Percentiles rank a stretch among this genome's conserved stretches.
These are phyloP conservation scores for Curvularia verruculosa DNA, from an alignment of 2,329 filamentous ascomycete genomes.

Conservation along the genomic window DNA sequence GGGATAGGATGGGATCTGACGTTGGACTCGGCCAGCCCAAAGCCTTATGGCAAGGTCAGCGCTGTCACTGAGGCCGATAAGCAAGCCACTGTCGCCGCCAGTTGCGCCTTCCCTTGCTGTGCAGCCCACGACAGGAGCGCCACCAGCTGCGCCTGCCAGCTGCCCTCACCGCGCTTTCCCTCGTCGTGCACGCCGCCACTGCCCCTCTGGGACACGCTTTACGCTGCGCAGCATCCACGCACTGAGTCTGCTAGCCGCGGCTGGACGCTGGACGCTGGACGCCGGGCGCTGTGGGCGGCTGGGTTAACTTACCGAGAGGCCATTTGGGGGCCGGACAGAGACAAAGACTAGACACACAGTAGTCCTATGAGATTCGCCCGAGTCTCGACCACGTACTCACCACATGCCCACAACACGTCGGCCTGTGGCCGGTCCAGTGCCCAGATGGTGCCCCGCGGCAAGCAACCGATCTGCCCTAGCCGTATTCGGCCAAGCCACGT, in stretches of 20 bases:
- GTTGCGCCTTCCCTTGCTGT: not conserved
- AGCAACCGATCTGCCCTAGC: constrained; percentile 3
- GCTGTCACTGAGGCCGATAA: too few species aligned
- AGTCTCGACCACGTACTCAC: constrained; percentile 1
- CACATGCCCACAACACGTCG: not conserved
- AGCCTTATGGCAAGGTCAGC: constrained; percentile 8
- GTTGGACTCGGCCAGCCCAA: constrained; percentile 10
- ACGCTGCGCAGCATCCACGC: not conserved
- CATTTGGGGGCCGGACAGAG: too few species aligned
- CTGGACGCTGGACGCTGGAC: constrained; percentile 2
- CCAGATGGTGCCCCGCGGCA: not conserved
- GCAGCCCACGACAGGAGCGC: not conserved
- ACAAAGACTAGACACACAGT: not conserved
- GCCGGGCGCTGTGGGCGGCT: constrained; percentile 2
- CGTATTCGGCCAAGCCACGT: not conserved
- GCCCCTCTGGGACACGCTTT: not conserved
- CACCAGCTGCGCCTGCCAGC: not conserved
- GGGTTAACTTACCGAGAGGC: not conserved
- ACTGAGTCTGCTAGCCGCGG: not conserved
- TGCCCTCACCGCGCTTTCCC: constrained; percentile 8
- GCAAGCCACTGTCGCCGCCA: too few species aligned
- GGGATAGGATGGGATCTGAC: constrained; percentile 6
- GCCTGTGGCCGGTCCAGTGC: not conserved
- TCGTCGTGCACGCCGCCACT: not conserved
- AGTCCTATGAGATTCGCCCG: too few species aligned